These are phyloP conservation scores for Hyphochytrium catenoides DNA, from an alignment of 352 stramenopile genomes.

Conservation along the genomic window DNA sequence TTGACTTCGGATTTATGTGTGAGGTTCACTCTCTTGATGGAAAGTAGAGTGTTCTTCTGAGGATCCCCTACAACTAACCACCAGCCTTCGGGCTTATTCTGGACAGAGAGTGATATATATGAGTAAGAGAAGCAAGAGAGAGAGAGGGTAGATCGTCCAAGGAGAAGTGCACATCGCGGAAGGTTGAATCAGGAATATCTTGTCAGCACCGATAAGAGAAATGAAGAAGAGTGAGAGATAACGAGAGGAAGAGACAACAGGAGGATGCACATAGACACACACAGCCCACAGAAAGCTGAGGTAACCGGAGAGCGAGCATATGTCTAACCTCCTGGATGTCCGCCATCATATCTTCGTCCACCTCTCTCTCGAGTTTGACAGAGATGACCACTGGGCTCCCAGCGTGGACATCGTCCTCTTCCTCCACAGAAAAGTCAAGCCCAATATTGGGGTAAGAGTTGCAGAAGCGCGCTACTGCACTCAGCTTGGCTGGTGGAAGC, in stretches of 20 bases:
- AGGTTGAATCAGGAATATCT: no score
- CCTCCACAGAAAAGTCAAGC: slow-evolving; percentile 71
- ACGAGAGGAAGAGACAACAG: no score
- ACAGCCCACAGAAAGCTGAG: no score
- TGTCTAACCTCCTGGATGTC: slow-evolving; percentile 20
- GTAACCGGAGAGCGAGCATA: slow-evolving; percentile 40
- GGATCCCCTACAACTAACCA: slow-evolving; percentile 93
- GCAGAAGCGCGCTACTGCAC: slow-evolving; percentile 95
- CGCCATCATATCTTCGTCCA: slow-evolving; percentile 30
- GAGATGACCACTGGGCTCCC: slow-evolving; percentile 70
- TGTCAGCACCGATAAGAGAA: no score
- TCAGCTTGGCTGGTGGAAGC: slow-evolving; percentile 70
- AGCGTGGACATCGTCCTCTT: slow-evolving; percentile 67
- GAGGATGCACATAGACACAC: no score
- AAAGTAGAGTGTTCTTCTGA: slow-evolving; percentile 80
- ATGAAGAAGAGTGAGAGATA: no score
- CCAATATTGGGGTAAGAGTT: slow-evolving; percentile 97
- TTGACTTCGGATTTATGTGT: slow-evolving; percentile 41
- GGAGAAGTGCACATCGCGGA: no score
- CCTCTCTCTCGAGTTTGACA: slow-evolving; percentile 65
- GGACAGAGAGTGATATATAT: no score
- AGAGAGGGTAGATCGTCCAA: no score
- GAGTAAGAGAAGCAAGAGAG: no score
- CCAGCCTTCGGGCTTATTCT: slow-evolving; percentile 92
- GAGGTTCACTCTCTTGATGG: slow-evolving; percentile 91